Evolutionary conservation across 2,329 filamentous ascomycete species (phyloP).

Genomic region (Eurotiales sp.): DNA sequence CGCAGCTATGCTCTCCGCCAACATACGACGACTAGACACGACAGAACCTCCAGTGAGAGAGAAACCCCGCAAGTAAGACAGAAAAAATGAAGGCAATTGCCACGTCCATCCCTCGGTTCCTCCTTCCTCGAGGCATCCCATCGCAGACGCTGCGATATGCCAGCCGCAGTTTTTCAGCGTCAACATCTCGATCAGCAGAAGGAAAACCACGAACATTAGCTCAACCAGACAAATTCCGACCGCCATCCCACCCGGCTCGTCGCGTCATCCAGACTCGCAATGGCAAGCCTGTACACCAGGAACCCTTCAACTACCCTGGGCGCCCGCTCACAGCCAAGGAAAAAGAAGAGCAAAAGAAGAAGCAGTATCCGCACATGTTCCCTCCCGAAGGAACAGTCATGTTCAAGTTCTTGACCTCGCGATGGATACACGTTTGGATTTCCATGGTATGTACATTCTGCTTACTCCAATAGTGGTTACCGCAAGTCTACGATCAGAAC

Average conservation of each 20-base stretch:
- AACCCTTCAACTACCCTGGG: slow-evolving; percentile 67
- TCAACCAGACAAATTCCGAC: slow-evolving; percentile 84
- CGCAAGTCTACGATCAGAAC: not conserved
- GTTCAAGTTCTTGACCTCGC: slow-evolving; percentile 79
- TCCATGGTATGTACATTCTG: slow-evolving; percentile 61
- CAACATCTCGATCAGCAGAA: slow-evolving; percentile 16
- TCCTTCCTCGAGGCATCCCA: slow-evolving; percentile 58
- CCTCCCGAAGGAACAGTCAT: slow-evolving; percentile 76
- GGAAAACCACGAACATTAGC: slow-evolving; percentile 69
- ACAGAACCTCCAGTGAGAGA: not conserved
- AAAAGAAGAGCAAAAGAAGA: slow-evolving; percentile 60
- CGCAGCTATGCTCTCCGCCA: too few species aligned
- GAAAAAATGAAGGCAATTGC: not conserved
- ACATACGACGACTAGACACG: not conserved
- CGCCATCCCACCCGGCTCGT: slow-evolving; percentile 79
- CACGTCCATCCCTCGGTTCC: slow-evolving; percentile 58
- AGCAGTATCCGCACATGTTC: slow-evolving; percentile 84
- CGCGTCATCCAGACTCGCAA: slow-evolving; percentile 52
- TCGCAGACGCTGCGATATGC: slow-evolving; percentile 25
- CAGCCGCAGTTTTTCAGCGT: slow-evolving; percentile 16
- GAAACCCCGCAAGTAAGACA: not conserved
- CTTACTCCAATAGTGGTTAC: slow-evolving; percentile 18
- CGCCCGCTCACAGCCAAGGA: slow-evolving; percentile 66
- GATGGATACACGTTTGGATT: slow-evolving; percentile 73
- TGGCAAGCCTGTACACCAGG: slow-evolving; percentile 20